Conservation (phyloP, 768 basidiomycete genomes). For the Lanmaoa rubissima region DNA sequence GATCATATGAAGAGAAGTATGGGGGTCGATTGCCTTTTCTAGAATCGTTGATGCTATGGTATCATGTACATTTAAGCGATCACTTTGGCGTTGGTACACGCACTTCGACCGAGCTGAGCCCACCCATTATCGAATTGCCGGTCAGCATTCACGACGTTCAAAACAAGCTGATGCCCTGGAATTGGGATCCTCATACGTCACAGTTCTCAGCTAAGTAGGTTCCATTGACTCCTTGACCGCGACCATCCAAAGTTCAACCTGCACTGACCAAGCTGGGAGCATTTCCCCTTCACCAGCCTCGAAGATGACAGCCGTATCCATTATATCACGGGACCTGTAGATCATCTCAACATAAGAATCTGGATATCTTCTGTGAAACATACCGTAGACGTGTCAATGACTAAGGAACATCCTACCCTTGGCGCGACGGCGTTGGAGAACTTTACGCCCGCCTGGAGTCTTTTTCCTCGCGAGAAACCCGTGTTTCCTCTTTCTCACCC, state of each 20-base stretch:
- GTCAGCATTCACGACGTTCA: not conserved
- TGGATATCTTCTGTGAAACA: not conserved
- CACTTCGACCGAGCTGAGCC: no score
- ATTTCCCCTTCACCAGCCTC: not conserved
- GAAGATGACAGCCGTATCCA: not conserved
- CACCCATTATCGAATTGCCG: no score
- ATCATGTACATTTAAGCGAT: no score
- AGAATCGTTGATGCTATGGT: not conserved
- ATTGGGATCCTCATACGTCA: not conserved
- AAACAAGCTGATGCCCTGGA: not conserved
- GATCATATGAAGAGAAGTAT: not conserved
- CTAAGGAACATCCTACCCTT: constrained; percentile 80
- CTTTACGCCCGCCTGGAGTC: constrained; percentile 65
- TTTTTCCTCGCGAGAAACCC: constrained; percentile 83
- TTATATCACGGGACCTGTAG: not conserved
- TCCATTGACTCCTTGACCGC: not conserved
- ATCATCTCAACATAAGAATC: not conserved
- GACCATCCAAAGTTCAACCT: constrained; percentile 1
- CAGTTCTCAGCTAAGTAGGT: not conserved
- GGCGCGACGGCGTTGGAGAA: constrained; percentile 63
- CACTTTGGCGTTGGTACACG: no score
- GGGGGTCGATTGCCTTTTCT: constrained; percentile 21
- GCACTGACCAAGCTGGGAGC: not conserved
- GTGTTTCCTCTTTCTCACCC: constrained; percentile 88
- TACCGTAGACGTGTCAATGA: constrained; percentile 50